Evolutionary conservation across 2,329 filamentous ascomycete species (phyloP), one percentile per base, ranked within the genome.

Genomic region (Coniochaeta pulveracea): DNA sequence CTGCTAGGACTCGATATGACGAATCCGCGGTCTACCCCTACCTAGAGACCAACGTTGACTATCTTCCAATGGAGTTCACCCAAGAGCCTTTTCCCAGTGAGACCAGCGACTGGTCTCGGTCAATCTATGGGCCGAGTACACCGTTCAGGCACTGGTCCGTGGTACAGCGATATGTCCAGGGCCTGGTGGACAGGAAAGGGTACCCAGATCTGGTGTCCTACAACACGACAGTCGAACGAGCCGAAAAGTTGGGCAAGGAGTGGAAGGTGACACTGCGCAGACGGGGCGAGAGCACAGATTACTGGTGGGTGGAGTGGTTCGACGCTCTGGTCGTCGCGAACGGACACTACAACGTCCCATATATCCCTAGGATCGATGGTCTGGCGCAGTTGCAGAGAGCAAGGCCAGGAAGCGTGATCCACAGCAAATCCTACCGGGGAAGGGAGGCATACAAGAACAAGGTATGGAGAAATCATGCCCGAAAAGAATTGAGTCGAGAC

Each of bases 11-110:
- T 12, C 65, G 72, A 3, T 75, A 68, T 43, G 52, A 59, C 10
- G 72, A 77, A 38, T 72, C 72, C 0, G 69, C 69, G 1, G 60
- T 79, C 12, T 80, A 80, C 41, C 69, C 72, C 0, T 66, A 69
- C 14, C 54, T 80, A n/a, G 72, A 80, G 46, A 80, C 74, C 3
- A 81, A 81, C 40, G 68, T 81, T 26, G 65, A 71, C 40, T 57
- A 59, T 5, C 45, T 63, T 2, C 58, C 71, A 0, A 81, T 81
- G 77, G 59, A 64, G 11, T 81, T 71, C 48, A 67, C 61, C 1
- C 60, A 66, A 34, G 69, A 75, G 37, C 54, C 57, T 1, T 67
- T 75, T 16, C 61, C 69, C 0, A 46, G 46, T 2, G 49, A 58
- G 26, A 48, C 55, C 17, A 61, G 58, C 10, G 45, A 60, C 26